Percentiles rank a stretch among this genome's conserved stretches.
phyloP scores from a whole-genome alignment of 2,329 filamentous ascomycete genomes.

The Gaeumannomyces tritici region DNA sequence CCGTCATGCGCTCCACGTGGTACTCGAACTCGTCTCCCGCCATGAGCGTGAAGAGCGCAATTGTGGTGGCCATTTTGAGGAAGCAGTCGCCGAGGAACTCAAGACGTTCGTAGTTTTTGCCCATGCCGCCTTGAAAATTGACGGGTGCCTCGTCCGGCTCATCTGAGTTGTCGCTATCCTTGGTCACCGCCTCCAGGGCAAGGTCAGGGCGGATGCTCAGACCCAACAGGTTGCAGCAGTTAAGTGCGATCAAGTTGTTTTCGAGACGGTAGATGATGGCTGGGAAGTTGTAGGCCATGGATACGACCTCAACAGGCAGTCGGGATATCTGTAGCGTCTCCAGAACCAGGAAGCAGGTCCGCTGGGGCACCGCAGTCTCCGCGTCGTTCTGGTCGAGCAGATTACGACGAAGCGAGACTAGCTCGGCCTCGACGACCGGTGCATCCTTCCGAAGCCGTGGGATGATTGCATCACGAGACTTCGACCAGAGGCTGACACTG shows the following conservation, averaged over 20 bases:
- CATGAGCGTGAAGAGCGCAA: constrained; percentile 69
- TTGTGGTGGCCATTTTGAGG: constrained; percentile 90
- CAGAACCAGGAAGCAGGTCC: constrained; percentile 60
- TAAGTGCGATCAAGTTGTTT: constrained; percentile 67
- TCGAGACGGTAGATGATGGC: constrained; percentile 80
- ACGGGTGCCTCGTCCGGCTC: constrained; percentile 59
- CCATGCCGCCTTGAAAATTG: constrained; percentile 78
- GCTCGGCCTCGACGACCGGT: constrained; percentile 68
- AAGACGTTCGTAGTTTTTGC: constrained; percentile 86
- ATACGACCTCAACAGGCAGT: constrained; percentile 58
- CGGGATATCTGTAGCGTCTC: constrained; percentile 69
- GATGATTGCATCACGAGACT: constrained; percentile 36
- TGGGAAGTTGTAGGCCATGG: constrained; percentile 67
- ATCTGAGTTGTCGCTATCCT: constrained; percentile 77
- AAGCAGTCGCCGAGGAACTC: constrained; percentile 93
- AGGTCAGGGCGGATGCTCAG: constrained; percentile 57
- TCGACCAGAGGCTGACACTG: constrained; percentile 65
- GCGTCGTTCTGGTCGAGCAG: constrained; percentile 58
- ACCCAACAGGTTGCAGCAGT: constrained; percentile 58
- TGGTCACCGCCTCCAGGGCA: constrained; percentile 84
- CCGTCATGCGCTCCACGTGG: constrained; percentile 81
- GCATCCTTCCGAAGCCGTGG: constrained; percentile 54
- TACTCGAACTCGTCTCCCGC: constrained; percentile 76
- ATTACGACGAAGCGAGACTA: constrained; percentile 71
- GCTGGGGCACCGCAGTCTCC: constrained; percentile 23